Evolutionary conservation across 495 filamentous ascomycete species (phyloP).

Genomic region (Endocarpon pusillum): DNA sequence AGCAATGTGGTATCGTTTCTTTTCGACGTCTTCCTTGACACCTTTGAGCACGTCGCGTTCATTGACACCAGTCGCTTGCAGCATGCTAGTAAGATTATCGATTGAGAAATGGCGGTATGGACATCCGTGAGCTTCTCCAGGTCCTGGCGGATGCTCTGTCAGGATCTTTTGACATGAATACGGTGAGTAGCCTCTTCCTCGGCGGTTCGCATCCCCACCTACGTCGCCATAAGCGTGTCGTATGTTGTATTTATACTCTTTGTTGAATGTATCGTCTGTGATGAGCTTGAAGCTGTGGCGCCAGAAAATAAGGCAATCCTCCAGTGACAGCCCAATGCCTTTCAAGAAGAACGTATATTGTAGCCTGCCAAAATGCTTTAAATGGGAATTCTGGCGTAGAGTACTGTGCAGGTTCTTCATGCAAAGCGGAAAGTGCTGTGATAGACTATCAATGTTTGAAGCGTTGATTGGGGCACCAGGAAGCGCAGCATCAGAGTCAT

Average conservation of each 20-base stretch:
- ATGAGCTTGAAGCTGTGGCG: slow-evolving; percentile 64
- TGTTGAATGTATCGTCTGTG: slow-evolving; percentile 83
- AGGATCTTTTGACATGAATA: slow-evolving; percentile 91
- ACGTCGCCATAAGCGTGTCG: slow-evolving; percentile 89
- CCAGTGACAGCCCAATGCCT: slow-evolving; percentile 78
- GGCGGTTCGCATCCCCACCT: slow-evolving; percentile 75
- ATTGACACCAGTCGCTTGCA: slow-evolving; percentile 57
- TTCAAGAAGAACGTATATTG: slow-evolving; percentile 98
- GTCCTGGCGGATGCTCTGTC: slow-evolving; percentile 64
- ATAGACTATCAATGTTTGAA: slow-evolving; percentile 62
- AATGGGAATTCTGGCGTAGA: slow-evolving; percentile 65
- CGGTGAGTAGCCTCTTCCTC: slow-evolving; percentile 71
- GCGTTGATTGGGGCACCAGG: slow-evolving; percentile 62
- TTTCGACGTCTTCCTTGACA: slow-evolving; percentile 77
- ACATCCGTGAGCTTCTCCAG: slow-evolving; percentile 81
- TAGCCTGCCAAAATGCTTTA: slow-evolving; percentile 86
- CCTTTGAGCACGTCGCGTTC: slow-evolving; percentile 63
- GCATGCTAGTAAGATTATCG: slow-evolving; percentile 63
- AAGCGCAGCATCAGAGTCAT: slow-evolving; percentile 34
- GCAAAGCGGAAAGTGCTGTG: slow-evolving; percentile 79
- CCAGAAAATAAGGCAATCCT: slow-evolving; percentile 94
- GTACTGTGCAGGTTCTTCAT: slow-evolving; percentile 80
- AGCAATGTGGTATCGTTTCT: slow-evolving; percentile 81
- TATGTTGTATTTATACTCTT: slow-evolving; percentile 92
- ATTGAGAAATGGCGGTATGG: slow-evolving; percentile 82